Base-by-base conservation (phyloP, 148 eudicot species). In the Rhododendron vialii region DNA sequence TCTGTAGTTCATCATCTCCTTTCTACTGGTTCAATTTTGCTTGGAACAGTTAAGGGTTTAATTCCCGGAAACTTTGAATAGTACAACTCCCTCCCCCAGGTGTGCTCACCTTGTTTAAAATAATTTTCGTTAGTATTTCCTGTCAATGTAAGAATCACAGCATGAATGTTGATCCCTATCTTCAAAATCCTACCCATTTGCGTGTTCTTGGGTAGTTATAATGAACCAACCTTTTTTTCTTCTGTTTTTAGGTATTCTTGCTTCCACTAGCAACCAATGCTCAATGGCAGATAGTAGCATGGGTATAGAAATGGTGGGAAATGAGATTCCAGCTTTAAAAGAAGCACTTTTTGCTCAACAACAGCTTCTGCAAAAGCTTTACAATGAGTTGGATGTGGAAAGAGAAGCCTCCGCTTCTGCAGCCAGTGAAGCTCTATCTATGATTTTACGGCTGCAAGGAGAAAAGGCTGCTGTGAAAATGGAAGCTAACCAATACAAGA, bases 401-500 rank as follows among this genome's bases (percentile, higher is more conserved):
- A 90, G 98, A 87, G 99, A 97, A 88, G 92, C 99, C 5, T 92
- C 99, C 1, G 86, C 95, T 26, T 87, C 90, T 22, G 98, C 98
- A 63, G 96, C 98, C 2, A 93, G 91, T 79, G 98, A 97, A 87
- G 93, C 99, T 57, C 84, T 97, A n/a, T 94, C 99, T 4, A 95
- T 97, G 92, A 97, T 97, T 67, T 78, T 94, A 81, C 95, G 98
- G 24, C 83, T 97, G 14, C 98, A 97, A 83, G 98, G 98, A 22
- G 98, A 97, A 88, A 97, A 93, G 88, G 93, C 98, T 20, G 94
- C 98, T 0, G 90, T 97, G 78, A 92, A 92, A 87, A 94, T 97
- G 96, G 99, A 97, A 87, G 93, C 95, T 0, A 93, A 92, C 87
- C 99, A 97, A 15, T 97, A 97, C 79, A 97, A 95, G 89, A 90